These are phyloP conservation scores for Hanseniaspora taiwanica DNA, from an alignment of 805 yeast species.

Conservation along the genomic window DNA sequence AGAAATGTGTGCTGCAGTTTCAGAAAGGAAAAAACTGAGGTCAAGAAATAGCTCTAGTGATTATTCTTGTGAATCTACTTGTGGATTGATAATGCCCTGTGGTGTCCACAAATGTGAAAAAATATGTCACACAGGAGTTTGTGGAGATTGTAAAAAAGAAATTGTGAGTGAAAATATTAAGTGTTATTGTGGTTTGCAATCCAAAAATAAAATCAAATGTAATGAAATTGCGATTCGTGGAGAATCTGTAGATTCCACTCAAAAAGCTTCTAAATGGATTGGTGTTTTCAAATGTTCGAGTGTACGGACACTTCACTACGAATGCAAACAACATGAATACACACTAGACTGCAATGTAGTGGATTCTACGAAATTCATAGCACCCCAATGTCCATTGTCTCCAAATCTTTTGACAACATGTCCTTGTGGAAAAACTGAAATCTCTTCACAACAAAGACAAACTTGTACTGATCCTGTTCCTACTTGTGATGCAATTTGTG, in stretches of 20 bases:
- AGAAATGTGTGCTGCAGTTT: slow-evolving; percentile 59
- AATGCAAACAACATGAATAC: slow-evolving; percentile 56
- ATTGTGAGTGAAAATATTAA: slow-evolving; percentile 23
- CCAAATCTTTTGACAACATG: slow-evolving; percentile 53
- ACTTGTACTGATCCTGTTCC: slow-evolving; percentile 72
- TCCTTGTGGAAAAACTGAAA: slow-evolving; percentile 61
- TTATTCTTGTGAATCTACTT: slow-evolving; percentile 41
- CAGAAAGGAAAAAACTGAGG: too few relatives aligned
- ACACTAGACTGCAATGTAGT: slow-evolving; percentile 28
- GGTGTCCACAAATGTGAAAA: slow-evolving; percentile 52
- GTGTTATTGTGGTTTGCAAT: slow-evolving; percentile 69
- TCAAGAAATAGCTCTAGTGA: too few relatives aligned
- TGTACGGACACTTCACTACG: slow-evolving; percentile 33
- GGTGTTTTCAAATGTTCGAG: slow-evolving; percentile 40
- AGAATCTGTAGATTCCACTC: slow-evolving; percentile 23
- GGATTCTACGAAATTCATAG: slow-evolving; percentile 14
- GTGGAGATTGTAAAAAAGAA: slow-evolving; percentile 54
- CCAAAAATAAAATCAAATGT: slow-evolving; percentile 24
- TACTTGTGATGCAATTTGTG: slow-evolving; percentile 55
- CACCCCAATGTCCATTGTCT: slow-evolving; percentile 42
- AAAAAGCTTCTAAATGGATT: too few relatives aligned
- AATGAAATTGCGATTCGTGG: slow-evolving; percentile 30
- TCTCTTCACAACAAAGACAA: slow-evolving; percentile 31
- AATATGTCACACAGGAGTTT: slow-evolving; percentile 67
- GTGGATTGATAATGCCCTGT: slow-evolving; percentile 56